Base-by-base conservation (phyloP, 345 rosid species). In the Alliaria petiolata region DNA sequence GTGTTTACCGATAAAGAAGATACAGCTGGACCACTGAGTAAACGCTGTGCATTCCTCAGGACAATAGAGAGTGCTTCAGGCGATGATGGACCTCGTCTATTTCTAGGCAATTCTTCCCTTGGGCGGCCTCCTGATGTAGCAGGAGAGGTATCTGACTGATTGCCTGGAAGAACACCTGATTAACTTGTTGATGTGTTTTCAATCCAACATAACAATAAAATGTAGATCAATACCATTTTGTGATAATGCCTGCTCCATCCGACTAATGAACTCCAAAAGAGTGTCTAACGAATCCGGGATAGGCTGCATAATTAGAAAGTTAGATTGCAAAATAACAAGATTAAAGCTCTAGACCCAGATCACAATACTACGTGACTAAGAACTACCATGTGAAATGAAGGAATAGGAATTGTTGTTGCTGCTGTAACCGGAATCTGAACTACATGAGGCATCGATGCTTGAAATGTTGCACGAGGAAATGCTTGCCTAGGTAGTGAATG, bases 271-370 rank as follows among this genome's bases (percentile, higher is more conserved):
- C 81, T 86, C 99, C 15, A 81, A 56, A 62, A 91, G 79, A 13
- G 96, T 89, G 65, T 70, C 86, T 75, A 95, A 53, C 22, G 98
- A 88, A 84, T 91, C 92, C 2, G 93, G 96, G 62, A 89, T 87
- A 47, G 98, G 95, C 98, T 95, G 87, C 58, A 80, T 67, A 67
- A 64, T 51, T 13, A 59, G 60, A 65, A 20, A 71, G 34, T 13
- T 47, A 6, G 15, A 54, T 1, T 33, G 31, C 26, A 34, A 62
- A 50, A 49, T 35, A 65, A 65, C 56, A 52, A 34, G 33, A 66
- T 30, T 69, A 49, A 15, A 44, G 70, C 61, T 38, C 25, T 6
- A 47, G 26, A 30, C n/a, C 52, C 6, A 56, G 28, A 44, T 69
- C 25, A 43, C 43, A 35, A n/a, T 35, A 53, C 26, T 19, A 64